Conservation (phyloP, 2,329 filamentous ascomycete genomes). For the Pseudogymnoascus sp. region DNA sequence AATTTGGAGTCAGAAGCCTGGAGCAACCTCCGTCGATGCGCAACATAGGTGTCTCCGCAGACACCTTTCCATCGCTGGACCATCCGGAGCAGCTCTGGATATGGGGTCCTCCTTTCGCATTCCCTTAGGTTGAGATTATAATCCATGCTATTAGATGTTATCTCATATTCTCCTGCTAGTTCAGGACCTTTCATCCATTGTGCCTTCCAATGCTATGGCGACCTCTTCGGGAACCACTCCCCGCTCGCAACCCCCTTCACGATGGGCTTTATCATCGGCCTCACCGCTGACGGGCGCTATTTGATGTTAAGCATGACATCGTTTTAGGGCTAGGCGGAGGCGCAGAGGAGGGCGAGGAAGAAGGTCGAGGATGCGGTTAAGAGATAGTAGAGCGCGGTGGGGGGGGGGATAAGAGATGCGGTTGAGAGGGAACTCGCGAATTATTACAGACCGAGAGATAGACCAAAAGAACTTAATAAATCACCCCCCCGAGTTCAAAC, state of each 20-base stretch:
- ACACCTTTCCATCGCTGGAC: no score
- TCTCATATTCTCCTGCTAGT: no score
- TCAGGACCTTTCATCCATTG: no score
- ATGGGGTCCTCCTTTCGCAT: no score
- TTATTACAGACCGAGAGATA: not conserved
- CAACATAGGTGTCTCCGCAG: no score
- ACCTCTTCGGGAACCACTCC: slow-evolving; percentile 92
- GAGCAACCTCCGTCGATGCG: no score
- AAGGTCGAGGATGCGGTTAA: slow-evolving; percentile 58
- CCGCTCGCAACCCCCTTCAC: slow-evolving; percentile 88
- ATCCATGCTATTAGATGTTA: no score
- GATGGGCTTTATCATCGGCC: slow-evolving; percentile 79
- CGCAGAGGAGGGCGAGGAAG: slow-evolving; percentile 55
- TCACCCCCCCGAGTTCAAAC: no score
- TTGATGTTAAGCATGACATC: not conserved
- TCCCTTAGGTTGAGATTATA: no score
- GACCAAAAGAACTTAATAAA: not conserved
- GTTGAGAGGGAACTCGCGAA: not conserved
- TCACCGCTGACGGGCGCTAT: slow-evolving; percentile 60
- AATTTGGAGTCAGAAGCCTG: no score
- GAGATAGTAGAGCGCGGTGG: slow-evolving; percentile 29
- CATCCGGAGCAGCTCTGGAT: no score
- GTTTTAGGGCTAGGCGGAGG: not conserved
- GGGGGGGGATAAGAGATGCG: not conserved
- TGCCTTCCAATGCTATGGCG: slow-evolving; percentile 89